Base-by-base conservation (phyloP, 805 yeast genomes). In the Kazachstania psychrophila region DNA sequence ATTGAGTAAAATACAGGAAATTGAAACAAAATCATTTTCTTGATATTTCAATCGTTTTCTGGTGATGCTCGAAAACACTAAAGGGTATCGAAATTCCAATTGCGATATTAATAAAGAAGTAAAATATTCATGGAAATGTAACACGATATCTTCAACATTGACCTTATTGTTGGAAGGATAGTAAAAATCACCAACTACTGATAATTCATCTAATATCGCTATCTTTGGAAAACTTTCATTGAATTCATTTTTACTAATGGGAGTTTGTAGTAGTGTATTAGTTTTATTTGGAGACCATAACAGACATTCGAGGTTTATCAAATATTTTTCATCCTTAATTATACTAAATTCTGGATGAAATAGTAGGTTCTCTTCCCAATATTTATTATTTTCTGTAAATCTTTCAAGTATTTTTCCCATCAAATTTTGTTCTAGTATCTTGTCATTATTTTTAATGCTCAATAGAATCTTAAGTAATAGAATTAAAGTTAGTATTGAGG, bases 11-110 rank as follows among this genome's bases (percentile, higher is more conserved):
- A 54, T 44, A 34, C 45, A 54, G 6, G 60, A 58, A 14, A 58
- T 40, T 10, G 54, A 52, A 0, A 54, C 59, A 12, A 52, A 34
- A 18, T 48, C 42, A 4, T 31, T 23, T 30, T 44, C 49, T 31
- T 58, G 60, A 14, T 36, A 17, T 10, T 31, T 31, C 3, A 58
- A 40, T 5, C 48, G 34, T 1, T 37, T 34, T 35, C 65, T 44
- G 5, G 54, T 42, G 1, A 35, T 36, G 16, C 36, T 36, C 11
- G 57, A 59, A 34, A 61, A 62, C 5, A 58, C 52, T 18, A 61
- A 38, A 4, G 67, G 66, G 39, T 49, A 53, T 25, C 50, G 52
- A 28, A 58, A 56, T 34, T 62, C 67, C 34, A 61, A 42, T 31
- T 61, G 56, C 0, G 61, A 54, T 2, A 56, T n/a, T 9, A 60